Percentiles rank a stretch among this genome's conserved stretches.
Evolutionary conservation across 2,329 filamentous ascomycete genomes (phyloP).

Genomic region (Cladosporium oxysporum): DNA sequence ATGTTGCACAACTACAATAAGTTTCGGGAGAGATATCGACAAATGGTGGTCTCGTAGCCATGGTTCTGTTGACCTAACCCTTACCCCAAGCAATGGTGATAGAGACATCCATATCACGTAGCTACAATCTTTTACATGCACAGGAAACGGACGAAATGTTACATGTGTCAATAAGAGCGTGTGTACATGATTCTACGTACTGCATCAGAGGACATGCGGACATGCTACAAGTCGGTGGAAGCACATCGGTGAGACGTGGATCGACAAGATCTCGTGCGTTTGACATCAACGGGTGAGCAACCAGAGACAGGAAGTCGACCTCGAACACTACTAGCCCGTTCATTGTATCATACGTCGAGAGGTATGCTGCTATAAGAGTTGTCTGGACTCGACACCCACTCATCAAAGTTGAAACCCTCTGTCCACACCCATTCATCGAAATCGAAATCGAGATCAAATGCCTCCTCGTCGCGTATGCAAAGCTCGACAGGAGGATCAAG

Average conservation of each 20-base stretch:
- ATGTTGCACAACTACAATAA: neutral
- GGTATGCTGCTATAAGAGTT: neutral
- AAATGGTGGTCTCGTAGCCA: neutral
- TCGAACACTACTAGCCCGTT: neutral
- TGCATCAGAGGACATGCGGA: neutral
- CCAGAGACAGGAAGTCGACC: neutral
- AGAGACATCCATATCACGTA: neutral
- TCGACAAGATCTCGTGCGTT: no score
- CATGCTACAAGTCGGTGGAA: neutral
- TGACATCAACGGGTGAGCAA: neutral
- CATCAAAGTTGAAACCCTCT: conserved; percentile 1
- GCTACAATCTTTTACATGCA: neutral
- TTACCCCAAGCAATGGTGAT: neutral
- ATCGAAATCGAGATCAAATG: neutral
- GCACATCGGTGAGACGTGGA: neutral
- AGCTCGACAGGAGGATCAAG: neutral
- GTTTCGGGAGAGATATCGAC: neutral
- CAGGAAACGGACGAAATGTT: neutral
- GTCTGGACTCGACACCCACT: neutral
- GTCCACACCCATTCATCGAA: conserved; percentile 15
- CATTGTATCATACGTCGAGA: neutral
- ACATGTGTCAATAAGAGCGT: no score
- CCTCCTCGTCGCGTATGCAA: neutral
- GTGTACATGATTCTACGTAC: no score
- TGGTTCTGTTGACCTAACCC: neutral